phyloP scores from a whole-genome alignment of 202 grass and related monocot genomes.

The Schoenoplectus triqueter region DNA sequence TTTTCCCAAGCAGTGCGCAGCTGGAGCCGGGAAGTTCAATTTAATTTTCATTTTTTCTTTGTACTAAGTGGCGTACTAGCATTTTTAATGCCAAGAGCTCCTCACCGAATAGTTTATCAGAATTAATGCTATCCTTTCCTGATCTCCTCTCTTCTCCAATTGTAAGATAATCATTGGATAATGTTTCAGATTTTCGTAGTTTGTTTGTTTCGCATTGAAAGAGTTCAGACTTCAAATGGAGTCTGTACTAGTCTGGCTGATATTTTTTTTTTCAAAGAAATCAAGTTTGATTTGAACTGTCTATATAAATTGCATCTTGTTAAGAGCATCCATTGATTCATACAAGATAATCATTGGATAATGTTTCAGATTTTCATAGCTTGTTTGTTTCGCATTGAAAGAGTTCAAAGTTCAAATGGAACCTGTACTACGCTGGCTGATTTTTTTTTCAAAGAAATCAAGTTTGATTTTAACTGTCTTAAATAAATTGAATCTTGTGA shows the following conservation, averaged over 20 bases:
- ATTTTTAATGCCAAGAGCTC: background rate
- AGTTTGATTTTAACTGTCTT: slow-evolving; percentile 10
- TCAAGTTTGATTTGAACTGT: slow-evolving; percentile 18
- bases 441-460: background rate
- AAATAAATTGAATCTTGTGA: background rate
- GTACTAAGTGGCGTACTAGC: background rate
- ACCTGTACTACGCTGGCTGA: background rate
- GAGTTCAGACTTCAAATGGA: background rate
- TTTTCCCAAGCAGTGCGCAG: slow-evolving; percentile 6
- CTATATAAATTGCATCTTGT: no score
- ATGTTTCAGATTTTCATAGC: background rate
- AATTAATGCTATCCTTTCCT: background rate
- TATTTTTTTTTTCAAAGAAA: background rate
- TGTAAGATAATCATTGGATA: background rate
- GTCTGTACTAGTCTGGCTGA: background rate
- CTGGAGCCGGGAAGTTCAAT: background rate
- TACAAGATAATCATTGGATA: background rate
- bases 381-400: background rate
- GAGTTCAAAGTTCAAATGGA: background rate
- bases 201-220: background rate
- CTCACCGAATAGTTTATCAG: background rate
- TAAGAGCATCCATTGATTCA: no score
- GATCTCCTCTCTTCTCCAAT: background rate
- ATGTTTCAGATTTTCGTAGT: background rate
- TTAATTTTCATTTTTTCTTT: background rate